Evolutionary conservation across 2,329 filamentous ascomycete genomes (phyloP), one percentile per base, ranked within the genome.

Genomic region (Venturia asperata): DNA sequence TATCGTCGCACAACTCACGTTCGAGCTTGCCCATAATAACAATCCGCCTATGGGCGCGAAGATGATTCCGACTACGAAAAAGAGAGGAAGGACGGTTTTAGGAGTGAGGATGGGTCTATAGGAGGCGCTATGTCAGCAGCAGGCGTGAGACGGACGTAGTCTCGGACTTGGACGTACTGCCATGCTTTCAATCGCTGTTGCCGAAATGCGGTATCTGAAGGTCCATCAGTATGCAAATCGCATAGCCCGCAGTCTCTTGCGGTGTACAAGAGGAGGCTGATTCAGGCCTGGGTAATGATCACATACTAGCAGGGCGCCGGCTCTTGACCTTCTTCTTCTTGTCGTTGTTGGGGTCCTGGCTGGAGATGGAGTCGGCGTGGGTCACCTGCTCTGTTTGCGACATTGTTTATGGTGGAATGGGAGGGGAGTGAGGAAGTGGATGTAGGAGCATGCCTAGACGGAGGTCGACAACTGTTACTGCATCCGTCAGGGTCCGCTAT

Each of bases 161-260:
- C 27, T 15, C 17, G 41, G 7, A 30, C 62, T 30, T 64, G 60
- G 52, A 85, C 91, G 78, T 82, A 95, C 89, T 99, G 94, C 94
- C 94, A 99, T 80, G 94, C 94, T 80, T 97, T 97, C 77, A 99
- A 80, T 74, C 94, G 87, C 78, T 99, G 94, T 76, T 99, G 94
- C 72, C 94, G 86, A 76, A 97, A 99, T 13, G 94, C 94, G 67
- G 93, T 97, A 80, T 97, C 91, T 96, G 73, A n/a, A n/a, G 21
- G 52, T 19, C 11, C 41, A 60, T 63, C 37, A 27, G 37, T 61
- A 30, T 34, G 6, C 21, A 11, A 34, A 27, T 15, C 45, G 30
- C 39, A 10, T 24, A 17, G 13, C 43, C 41, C 37, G 24, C 19
- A 30, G 27, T 9, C 64, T 66, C 37, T 21, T 15, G 11, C 37